phyloP scores from a whole-genome alignment of 2,329 filamentous ascomycete species.

The Colletotrichum musae region DNA sequence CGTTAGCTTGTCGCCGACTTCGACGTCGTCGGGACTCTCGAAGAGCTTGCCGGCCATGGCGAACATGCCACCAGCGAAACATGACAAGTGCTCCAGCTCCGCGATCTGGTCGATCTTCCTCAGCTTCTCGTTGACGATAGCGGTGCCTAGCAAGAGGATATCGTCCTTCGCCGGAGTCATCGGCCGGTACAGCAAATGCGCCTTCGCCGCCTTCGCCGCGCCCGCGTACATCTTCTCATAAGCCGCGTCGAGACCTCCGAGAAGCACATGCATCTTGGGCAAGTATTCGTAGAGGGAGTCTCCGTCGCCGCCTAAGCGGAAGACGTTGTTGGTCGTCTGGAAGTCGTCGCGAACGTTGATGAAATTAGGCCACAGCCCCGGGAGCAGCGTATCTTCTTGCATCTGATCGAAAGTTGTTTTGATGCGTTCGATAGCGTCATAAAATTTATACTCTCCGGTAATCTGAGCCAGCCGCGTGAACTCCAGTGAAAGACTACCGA shows the following conservation, averaged over 20 bases:
- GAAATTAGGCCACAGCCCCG: constrained; percentile 80
- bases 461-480: constrained; percentile 81
- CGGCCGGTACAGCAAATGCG: constrained; percentile 74
- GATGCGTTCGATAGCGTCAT: constrained; percentile 78
- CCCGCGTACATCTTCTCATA: constrained; percentile 71
- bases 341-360: constrained; percentile 70
- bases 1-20: constrained; percentile 60
- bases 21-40: constrained; percentile 56
- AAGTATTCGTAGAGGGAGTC: constrained; percentile 61
- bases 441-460: constrained; percentile 81
- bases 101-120: constrained; percentile 44
- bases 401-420: constrained; percentile 76
- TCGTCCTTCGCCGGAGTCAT: constrained; percentile 67
- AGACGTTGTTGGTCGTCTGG: constrained; percentile 48
- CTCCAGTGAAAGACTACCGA: constrained; percentile 79
- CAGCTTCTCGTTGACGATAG: constrained; percentile 44
- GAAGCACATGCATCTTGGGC: constrained; percentile 65
- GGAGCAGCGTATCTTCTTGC: constrained; percentile 76
- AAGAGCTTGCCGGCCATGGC: constrained; percentile 64
- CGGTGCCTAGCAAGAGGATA: constrained; percentile 68
- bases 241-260: constrained; percentile 68
- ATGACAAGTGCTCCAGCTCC: constrained; percentile 63
- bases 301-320: constrained; percentile 56
- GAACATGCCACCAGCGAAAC: constrained; percentile 67
- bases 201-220: constrained; percentile 68